Conservation (phyloP, 805 yeast species). For the Zygosaccharomyces bailii region DNA sequence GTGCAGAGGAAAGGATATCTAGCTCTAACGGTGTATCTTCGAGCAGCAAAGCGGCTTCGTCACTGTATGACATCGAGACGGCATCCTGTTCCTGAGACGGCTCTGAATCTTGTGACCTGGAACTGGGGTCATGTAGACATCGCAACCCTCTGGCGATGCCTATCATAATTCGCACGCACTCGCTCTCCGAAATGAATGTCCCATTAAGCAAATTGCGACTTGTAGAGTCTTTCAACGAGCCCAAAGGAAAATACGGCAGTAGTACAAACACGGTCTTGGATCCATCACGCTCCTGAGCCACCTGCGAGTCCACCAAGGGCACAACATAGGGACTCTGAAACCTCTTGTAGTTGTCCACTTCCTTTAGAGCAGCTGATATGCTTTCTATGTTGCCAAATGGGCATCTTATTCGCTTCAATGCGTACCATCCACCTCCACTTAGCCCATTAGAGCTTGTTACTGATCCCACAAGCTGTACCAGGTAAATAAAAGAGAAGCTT, state of each 20-base stretch:
- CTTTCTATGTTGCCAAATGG: constrained; percentile 75
- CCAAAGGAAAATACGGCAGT: constrained; percentile 70
- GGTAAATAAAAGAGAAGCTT: constrained; percentile 81
- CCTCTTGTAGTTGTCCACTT: constrained; percentile 68
- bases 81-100: constrained; percentile 13
- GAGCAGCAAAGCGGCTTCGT: constrained; percentile 24
- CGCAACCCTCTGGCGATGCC: constrained; percentile 74
- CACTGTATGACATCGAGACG: constrained; percentile 25
- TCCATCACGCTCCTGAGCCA: constrained; percentile 74
- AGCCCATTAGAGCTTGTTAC: constrained; percentile 19
- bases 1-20: constrained; percentile 14
- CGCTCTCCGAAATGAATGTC: constrained; percentile 53
- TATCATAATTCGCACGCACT: constrained; percentile 56
- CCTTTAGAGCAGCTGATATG: constrained; percentile 69
- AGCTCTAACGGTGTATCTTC: constrained; percentile 25
- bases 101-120: constrained; percentile 18
- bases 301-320: constrained; percentile 63
- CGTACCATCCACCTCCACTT: constrained; percentile 44
- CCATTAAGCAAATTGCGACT: constrained; percentile 58
- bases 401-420: constrained; percentile 82
- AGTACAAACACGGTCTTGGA: constrained; percentile 73
- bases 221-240: constrained; percentile 79
- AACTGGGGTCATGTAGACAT: constrained; percentile 55
- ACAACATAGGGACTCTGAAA: constrained; percentile 68
- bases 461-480: constrained; percentile 52